These are phyloP conservation scores for Rhizophagus clarus DNA, from an alignment of 192 early-diverging fungal genomes.

Conservation along the genomic window DNA sequence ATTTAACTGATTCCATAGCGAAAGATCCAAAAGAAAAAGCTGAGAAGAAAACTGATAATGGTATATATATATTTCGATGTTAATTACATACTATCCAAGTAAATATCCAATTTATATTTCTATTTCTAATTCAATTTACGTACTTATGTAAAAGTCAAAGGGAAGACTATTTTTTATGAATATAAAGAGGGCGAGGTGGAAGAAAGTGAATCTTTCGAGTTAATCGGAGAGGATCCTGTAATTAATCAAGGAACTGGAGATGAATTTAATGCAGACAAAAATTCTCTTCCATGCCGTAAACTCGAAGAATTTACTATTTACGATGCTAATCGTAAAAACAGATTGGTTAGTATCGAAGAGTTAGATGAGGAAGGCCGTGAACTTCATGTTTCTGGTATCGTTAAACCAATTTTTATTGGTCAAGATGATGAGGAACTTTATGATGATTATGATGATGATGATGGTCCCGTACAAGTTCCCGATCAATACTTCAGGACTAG, in stretches of 20 bases:
- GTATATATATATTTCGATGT: too few relatives aligned
- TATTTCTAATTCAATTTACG: too few relatives aligned
- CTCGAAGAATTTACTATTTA: slow-evolving; percentile 48
- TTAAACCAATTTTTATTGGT: slow-evolving; percentile 45
- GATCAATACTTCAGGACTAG: slow-evolving; percentile 24
- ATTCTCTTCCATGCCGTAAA: slow-evolving; percentile 49
- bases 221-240: slow-evolving; percentile 28
- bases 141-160: neutral
- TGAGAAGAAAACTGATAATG: too few relatives aligned
- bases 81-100: too few relatives aligned
- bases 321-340: too few relatives aligned
- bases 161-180: neutral
- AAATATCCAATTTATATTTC: too few relatives aligned
- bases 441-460: slow-evolving; percentile 30
- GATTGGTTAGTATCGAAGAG: slow-evolving; percentile 44
- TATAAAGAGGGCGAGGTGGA: slow-evolving; percentile 11
- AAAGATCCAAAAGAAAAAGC: too few relatives aligned
- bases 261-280: too few relatives aligned
- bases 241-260: too few relatives aligned
- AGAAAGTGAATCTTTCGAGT: slow-evolving; percentile 23
- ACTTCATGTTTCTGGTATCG: slow-evolving; percentile 50
- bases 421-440: slow-evolving; percentile 26
- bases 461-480: neutral
- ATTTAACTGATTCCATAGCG: too few relatives aligned
- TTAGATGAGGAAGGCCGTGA: slow-evolving; percentile 40